Evolutionary conservation across 768 basidiomycete species (phyloP).

Genomic region (Leucosporidium scottii): DNA sequence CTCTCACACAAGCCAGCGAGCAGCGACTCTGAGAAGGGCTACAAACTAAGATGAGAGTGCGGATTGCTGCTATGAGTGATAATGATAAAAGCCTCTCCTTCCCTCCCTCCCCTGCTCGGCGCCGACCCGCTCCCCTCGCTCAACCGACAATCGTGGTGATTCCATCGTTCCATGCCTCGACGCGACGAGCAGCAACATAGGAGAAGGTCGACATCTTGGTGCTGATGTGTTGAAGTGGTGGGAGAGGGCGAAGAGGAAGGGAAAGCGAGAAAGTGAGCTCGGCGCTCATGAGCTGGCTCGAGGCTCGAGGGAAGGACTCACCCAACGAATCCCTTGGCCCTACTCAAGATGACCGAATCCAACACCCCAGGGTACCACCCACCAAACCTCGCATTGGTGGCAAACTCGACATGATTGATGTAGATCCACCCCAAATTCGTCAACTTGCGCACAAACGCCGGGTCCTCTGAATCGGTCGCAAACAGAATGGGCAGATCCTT

Average conservation of each 20-base stretch:
- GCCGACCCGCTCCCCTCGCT: too few species aligned
- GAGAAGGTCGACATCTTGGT: constrained; percentile 16
- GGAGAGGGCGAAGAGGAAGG: too few species aligned
- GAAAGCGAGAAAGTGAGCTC: not conserved
- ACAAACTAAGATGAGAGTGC: too few species aligned
- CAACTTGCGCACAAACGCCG: constrained; percentile 17
- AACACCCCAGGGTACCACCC: constrained; percentile 17
- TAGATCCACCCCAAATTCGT: constrained; percentile 18
- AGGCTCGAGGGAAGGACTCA: not conserved
- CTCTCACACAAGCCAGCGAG: too few species aligned
- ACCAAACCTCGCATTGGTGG: constrained; percentile 8
- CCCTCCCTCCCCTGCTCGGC: too few species aligned
- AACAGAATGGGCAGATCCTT: constrained; percentile 13
- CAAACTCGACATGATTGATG: constrained; percentile 20
- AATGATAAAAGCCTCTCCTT: too few species aligned
- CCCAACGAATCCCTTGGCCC: constrained; percentile 16
- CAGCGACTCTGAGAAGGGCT: too few species aligned
- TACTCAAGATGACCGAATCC: constrained; percentile 12
- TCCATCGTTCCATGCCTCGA: constrained; percentile 23
- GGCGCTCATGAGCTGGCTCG: not conserved
- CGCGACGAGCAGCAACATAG: constrained; percentile 17
- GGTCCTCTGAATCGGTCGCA: constrained; percentile 30
- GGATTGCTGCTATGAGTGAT: too few species aligned
- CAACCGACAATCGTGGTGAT: constrained; percentile 14
- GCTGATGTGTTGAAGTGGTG: not conserved